These are phyloP conservation scores for Curvularia verruculosa DNA, from an alignment of 2,329 filamentous ascomycete species.

Conservation along the genomic window DNA sequence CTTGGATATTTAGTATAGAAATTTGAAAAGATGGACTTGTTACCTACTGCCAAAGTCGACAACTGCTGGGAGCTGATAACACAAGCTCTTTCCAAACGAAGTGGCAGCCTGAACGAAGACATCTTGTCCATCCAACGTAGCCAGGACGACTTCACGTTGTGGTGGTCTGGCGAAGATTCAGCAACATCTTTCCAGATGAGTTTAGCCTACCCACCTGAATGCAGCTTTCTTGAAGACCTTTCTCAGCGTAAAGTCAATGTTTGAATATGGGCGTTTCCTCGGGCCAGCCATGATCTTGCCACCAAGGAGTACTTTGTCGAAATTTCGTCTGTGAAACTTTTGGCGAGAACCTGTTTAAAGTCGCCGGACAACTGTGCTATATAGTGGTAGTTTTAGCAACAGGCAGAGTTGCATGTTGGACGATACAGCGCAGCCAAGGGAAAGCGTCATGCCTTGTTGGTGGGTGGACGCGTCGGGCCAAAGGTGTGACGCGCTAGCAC, in stretches of 20 bases:
- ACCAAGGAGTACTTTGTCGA: not conserved
- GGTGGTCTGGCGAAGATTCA: conserved; percentile 65
- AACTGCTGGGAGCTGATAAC: conserved; percentile 89
- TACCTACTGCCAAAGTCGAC: conserved; percentile 81
- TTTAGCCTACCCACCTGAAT: conserved; percentile 65
- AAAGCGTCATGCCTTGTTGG: not conserved
- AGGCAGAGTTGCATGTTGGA: conserved; percentile 9
- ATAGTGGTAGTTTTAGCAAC: not conserved
- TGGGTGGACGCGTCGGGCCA: conserved; percentile 15
- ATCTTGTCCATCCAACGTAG: conserved; percentile 82
- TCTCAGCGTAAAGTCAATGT: conserved; percentile 76
- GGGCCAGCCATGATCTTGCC: conserved; percentile 38
- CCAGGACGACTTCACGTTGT: conserved; percentile 85
- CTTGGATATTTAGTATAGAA: conserved; percentile 51
- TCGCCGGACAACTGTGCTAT: not conserved
- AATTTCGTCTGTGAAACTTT: not conserved
- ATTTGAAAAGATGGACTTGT: not conserved
- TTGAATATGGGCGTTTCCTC: conserved; percentile 48
- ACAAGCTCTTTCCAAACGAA: conserved; percentile 90
- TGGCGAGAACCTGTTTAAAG: not conserved
- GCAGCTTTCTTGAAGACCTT: conserved; percentile 73
- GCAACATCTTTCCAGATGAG: not conserved
- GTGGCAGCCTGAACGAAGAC: conserved; percentile 92
- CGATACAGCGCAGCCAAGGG: not conserved
- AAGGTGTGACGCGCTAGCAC: conserved; percentile 27